Evolutionary conservation across 768 basidiomycete genomes (phyloP).

Genomic region (Russula abietina): DNA sequence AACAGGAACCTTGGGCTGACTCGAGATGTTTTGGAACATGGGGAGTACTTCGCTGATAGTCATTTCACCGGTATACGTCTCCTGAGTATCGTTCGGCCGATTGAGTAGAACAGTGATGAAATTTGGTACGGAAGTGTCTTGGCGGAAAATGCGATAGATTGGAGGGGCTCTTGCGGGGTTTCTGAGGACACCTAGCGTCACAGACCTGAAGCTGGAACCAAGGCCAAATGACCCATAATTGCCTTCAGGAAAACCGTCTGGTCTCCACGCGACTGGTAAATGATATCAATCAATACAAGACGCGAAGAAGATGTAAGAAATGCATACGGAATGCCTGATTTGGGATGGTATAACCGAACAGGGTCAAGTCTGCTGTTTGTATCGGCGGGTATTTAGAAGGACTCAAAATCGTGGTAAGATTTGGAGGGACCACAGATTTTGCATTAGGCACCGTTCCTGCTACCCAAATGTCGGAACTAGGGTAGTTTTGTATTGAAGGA

Average conservation of each 20-base stretch:
- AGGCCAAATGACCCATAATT: constrained; percentile 48
- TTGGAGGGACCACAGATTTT: no score
- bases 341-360: no score
- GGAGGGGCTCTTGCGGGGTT: constrained; percentile 43
- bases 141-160: constrained; percentile 61
- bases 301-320: no score
- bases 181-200: constrained; percentile 33
- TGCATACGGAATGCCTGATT: no score
- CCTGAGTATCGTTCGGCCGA: no score
- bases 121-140: no score
- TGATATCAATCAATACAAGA: not conserved
- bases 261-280: constrained; percentile 38
- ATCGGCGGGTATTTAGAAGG: constrained; percentile 31
- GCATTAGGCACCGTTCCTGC: constrained; percentile 40
- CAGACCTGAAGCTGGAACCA: constrained; percentile 52
- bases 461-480: constrained; percentile 62
- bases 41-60: no score
- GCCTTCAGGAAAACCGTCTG: constrained; percentile 31
- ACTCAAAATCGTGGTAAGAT: constrained; percentile 26
- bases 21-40: no score
- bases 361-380: no score
- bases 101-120: no score
- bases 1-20: constrained; percentile 48
- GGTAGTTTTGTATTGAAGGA: not conserved
- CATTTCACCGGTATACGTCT: no score